Percentiles rank a stretch among this genome's conserved stretches.
phyloP scores from a whole-genome alignment of 139 green algal genomes.

The Chlorella sp. region DNA sequence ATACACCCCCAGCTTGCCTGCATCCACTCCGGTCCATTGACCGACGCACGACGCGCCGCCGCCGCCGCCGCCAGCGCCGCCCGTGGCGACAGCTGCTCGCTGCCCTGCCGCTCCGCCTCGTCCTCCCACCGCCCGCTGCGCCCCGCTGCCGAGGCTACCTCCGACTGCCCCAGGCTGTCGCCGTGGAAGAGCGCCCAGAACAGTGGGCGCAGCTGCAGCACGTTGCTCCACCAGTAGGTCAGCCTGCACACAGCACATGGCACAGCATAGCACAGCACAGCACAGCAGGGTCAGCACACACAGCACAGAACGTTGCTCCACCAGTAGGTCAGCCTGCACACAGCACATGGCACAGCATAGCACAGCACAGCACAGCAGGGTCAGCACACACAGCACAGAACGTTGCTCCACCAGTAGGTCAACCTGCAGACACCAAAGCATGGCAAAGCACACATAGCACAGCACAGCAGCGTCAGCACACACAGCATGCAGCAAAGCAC shows the following conservation, averaged over 20 bases:
- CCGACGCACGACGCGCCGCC: neutral
- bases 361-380: too few relatives aligned
- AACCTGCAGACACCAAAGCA: neutral
- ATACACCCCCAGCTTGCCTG: slow-evolving; percentile 5
- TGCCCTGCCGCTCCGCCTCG: neutral
- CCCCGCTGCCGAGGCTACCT: neutral
- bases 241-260: slow-evolving; percentile 15
- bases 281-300: too few relatives aligned
- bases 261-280: too few relatives aligned
- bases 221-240: slow-evolving; percentile 66
- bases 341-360: too few relatives aligned
- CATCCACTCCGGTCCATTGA: slow-evolving; percentile 17
- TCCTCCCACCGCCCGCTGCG: neutral
- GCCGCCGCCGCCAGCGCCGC: neutral
- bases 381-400: slow-evolving; percentile 25
- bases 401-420: slow-evolving; percentile 66
- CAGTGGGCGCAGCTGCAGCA: slow-evolving; percentile 62
- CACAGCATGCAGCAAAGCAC: too few relatives aligned
- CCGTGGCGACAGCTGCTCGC: neutral
- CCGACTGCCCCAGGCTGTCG: neutral
- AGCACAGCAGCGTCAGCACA: too few relatives aligned
- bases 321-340: slow-evolving; percentile 47
- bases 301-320: slow-evolving; percentile 63
- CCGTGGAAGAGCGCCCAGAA: slow-evolving; percentile 55
- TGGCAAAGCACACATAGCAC: too few relatives aligned